Conservation (phyloP, 1,139 yeast genomes). For the Debaryomycetaceae sp. region DNA sequence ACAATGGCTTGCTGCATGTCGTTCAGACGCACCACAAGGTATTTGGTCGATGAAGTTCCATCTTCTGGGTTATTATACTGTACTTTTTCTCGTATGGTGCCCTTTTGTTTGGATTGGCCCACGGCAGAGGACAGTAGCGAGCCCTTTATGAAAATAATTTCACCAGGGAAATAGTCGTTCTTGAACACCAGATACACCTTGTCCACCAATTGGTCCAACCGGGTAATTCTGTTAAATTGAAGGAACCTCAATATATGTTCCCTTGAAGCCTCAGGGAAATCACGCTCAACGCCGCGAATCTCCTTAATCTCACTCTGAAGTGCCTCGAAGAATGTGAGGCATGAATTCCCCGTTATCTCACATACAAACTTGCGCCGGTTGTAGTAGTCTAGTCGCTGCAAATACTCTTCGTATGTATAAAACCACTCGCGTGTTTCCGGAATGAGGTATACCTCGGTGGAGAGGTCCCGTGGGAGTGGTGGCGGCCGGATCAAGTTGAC, state of each 20-base stretch:
- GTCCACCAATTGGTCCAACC: conserved; percentile 85
- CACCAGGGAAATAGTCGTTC: conserved; percentile 89
- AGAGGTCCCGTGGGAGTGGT: conserved; percentile 47
- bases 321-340: conserved; percentile 88
- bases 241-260: conserved; percentile 84
- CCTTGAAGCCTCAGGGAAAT: conserved; percentile 86
- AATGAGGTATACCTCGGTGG: conserved; percentile 67
- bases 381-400: conserved; percentile 67
- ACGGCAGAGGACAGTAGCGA: conserved; percentile 6
- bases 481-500: conserved; percentile 57
- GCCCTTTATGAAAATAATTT: conserved; percentile 62
- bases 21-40: conserved; percentile 55
- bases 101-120: conserved; percentile 24
- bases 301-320: conserved; percentile 67
- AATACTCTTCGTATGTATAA: conserved; percentile 65
- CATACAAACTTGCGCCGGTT: conserved; percentile 80
- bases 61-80: conserved; percentile 57
- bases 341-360: conserved; percentile 92
- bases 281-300: conserved; percentile 65
- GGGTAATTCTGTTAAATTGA: conserved; percentile 78
- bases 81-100: conserved; percentile 42
- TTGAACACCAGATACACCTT: conserved; percentile 73
- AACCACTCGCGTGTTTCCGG: conserved; percentile 90
- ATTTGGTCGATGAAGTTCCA: conserved; percentile 46
- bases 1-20: conserved; percentile 61